Percentiles rank a stretch among this genome's conserved stretches.
These are phyloP conservation scores for Globisporangium iwayamae DNA, from an alignment of 352 stramenopile species.

Conservation along the genomic window DNA sequence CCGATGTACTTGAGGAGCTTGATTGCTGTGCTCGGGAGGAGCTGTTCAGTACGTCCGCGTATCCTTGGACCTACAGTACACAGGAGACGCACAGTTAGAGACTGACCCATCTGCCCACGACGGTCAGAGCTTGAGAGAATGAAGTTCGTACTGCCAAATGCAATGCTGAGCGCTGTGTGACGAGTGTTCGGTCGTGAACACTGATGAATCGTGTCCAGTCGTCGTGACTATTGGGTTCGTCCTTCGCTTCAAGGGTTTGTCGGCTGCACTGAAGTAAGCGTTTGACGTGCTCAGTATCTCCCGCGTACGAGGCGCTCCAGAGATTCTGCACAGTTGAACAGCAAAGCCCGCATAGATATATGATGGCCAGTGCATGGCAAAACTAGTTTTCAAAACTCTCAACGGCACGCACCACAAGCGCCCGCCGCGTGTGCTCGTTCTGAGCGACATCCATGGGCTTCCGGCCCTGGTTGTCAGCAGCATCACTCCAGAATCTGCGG, in stretches of 20 bases:
- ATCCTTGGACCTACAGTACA: slow-evolving; percentile 27
- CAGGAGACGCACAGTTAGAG: neutral
- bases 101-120: too few species aligned
- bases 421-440: slow-evolving; percentile 20
- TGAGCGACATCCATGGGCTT: slow-evolving; percentile 34
- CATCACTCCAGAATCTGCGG: slow-evolving; percentile 23
- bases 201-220: slow-evolving; percentile 9
- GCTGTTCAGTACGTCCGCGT: slow-evolving; percentile 20
- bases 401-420: slow-evolving; percentile 27
- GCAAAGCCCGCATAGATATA: neutral
- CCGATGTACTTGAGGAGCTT: neutral
- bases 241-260: neutral
- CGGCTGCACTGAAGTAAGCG: slow-evolving; percentile 16
- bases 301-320: slow-evolving; percentile 34
- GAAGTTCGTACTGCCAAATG: slow-evolving; percentile 38
- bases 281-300: slow-evolving; percentile 28
- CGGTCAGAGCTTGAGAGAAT: neutral
- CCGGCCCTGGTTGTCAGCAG: slow-evolving; percentile 31
- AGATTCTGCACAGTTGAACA: slow-evolving; percentile 25
- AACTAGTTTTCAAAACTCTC: neutral
- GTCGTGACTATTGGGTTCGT: neutral
- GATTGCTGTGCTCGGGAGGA: neutral
- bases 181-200: slow-evolving; percentile 27
- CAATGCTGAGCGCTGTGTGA: slow-evolving; percentile 35
- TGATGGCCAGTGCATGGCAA: neutral